Evolutionary conservation across 176 grass and related monocot genomes (phyloP).

Genomic region (Secale cereale): DNA sequence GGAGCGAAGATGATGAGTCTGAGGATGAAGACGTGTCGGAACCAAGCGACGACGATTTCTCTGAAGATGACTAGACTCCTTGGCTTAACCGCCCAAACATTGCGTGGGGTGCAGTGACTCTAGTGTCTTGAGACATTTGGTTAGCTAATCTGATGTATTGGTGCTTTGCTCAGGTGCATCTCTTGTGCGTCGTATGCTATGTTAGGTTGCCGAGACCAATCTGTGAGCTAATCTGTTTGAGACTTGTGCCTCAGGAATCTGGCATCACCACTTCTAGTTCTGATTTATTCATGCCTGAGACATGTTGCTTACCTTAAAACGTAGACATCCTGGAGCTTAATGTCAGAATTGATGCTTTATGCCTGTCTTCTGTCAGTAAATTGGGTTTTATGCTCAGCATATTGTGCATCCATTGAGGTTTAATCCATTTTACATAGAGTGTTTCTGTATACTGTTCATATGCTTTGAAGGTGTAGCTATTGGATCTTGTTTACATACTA

Average conservation of each 20-base stretch:
- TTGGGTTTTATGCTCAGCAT: too few species aligned
- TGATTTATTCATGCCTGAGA: background rate
- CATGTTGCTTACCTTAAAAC: background rate
- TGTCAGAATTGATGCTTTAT: too few species aligned
- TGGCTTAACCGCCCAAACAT: background rate
- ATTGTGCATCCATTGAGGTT: too few species aligned
- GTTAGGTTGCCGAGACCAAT: background rate
- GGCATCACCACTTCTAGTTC: background rate
- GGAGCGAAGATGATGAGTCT: background rate
- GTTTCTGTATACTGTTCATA: too few species aligned
- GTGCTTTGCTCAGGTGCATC: slow-evolving; percentile 31
- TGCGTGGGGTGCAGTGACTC: background rate
- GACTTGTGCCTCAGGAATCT: too few species aligned
- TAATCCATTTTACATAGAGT: too few species aligned
- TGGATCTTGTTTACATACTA: too few species aligned
- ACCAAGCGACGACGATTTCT: slow-evolving; percentile 47
- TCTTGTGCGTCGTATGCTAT: slow-evolving; percentile 25
- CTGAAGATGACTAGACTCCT: slow-evolving; percentile 34
- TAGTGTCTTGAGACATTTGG: background rate
- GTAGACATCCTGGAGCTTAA: too few species aligned
- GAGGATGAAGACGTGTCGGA: slow-evolving; percentile 54
- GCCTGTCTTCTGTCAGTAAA: too few species aligned
- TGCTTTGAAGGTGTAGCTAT: too few species aligned
- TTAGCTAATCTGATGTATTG: background rate
- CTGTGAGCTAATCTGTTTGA: background rate